Base-by-base conservation (phyloP, 78 protist species). In the Cavenderia fasciculata region DNA sequence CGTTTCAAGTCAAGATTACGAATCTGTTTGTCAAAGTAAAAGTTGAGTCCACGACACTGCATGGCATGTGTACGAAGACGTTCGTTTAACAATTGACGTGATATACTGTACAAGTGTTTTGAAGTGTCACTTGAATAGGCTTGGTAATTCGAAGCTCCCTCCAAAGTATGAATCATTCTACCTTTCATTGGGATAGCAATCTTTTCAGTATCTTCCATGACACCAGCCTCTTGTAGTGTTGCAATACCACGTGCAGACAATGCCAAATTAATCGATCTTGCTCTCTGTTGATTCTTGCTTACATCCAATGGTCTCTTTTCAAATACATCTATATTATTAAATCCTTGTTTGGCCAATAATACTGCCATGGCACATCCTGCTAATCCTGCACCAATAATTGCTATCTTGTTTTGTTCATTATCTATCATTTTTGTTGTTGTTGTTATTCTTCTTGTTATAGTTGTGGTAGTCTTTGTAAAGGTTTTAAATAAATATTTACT, bases 241-340 rank as follows among this genome's bases (percentile, higher is more conserved):
- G 59, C 70, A 4, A 87, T 68, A 36, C 93, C 93, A 34, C 93
- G 84, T 18, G 38, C 74, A 3, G 86, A 74, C 18, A 87, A 44
- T 34, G 93, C 93, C 59, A 87, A 47, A 51, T 73, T 87, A 59
- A 87, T 86, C n/a, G 93, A 86, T 73, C 93, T 72, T 16, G 88
- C 88, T 27, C 68, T 10, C 1, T 68, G 38, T 23, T 41, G 21
- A 34, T 47, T 46, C 4, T n/a, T 8, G 1, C 27, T n/a, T 23
- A 19, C 43, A 21, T 68, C 76, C 3, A 11, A 40, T 31, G 90
- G 43, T 52, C 90, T 40, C 14, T 68, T 82, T 47, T 82, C 90
- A 57, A 46, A 56, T 0, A 82, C 90, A 25, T 68, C 31, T 4
- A 82, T 44, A 44, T 70, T 59, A 2, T 19, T 34, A n/a, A 23